phyloP scores from a whole-genome alignment of 345 rosid genomes.

The Ceriops decandra region DNA sequence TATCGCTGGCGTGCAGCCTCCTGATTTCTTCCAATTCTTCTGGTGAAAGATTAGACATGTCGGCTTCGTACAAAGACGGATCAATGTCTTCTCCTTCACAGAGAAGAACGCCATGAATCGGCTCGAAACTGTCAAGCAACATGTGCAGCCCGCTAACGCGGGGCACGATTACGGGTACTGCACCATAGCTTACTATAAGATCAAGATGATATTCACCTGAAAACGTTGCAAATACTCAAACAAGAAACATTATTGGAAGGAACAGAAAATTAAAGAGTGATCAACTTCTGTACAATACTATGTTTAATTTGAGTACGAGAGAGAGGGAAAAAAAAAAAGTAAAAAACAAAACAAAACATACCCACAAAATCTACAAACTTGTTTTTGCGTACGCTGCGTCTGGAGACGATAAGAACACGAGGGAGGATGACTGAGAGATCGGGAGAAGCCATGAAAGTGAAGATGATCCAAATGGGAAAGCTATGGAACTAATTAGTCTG shows the following conservation, averaged over 20 bases:
- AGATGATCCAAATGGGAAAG: background rate
- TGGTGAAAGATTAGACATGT: constrained; percentile 41
- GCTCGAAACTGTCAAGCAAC: constrained; percentile 76
- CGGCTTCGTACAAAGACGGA: constrained; percentile 65
- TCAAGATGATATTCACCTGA: constrained; percentile 93
- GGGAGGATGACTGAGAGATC: constrained; percentile 22
- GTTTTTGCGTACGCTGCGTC: constrained; percentile 27
- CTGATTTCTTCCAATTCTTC: constrained; percentile 73
- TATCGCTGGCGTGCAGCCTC: constrained; percentile 58
- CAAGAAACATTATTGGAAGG: no score
- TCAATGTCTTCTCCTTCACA: constrained; percentile 94
- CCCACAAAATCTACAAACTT: constrained; percentile 31
- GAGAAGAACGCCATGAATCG: constrained; percentile 89
- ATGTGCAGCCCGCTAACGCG: constrained; percentile 70
- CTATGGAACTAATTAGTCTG: background rate
- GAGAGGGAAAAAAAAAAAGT: background rate
- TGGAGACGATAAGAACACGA: constrained; percentile 29
- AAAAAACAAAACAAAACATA: background rate
- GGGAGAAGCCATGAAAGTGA: constrained; percentile 12
- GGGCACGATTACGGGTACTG: constrained; percentile 82
- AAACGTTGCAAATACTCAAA: background rate
- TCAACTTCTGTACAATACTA: no score
- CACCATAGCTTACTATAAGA: constrained; percentile 71
- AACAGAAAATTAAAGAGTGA: no score
- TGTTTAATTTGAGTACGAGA: background rate